Conservation (phyloP, 169 alveolate species). For the Eimeria falciformis region DNA sequence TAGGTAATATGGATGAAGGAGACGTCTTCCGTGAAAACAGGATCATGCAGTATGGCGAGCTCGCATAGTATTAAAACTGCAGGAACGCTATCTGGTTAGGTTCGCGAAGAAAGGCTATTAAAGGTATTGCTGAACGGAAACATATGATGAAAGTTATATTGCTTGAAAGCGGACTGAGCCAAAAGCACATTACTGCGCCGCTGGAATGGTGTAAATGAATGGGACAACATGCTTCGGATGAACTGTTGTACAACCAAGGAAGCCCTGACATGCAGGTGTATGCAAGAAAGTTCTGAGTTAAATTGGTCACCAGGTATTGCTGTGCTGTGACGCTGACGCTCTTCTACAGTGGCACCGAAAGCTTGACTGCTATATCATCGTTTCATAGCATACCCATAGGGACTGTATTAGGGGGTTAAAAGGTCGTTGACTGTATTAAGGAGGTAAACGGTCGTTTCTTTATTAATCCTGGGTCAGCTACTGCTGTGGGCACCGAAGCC, state of each 20-base stretch:
- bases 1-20: constrained; percentile 93
- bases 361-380: constrained; percentile 92
- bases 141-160: too few relatives aligned
- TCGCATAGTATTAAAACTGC: too few relatives aligned
- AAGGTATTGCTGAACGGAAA: too few relatives aligned
- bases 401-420: constrained; percentile 85
- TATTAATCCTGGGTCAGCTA: constrained; percentile 95
- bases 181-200: too few relatives aligned
- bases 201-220: too few relatives aligned
- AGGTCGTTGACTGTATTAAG: too few relatives aligned
- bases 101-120: too few relatives aligned
- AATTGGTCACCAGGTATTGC: constrained; percentile 95
- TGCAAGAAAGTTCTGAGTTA: constrained; percentile 93
- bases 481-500: constrained; percentile 82
- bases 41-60: constrained; percentile 85
- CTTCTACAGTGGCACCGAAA: constrained; percentile 89
- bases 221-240: too few relatives aligned
- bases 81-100: too few relatives aligned
- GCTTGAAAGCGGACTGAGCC: too few relatives aligned
- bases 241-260: too few relatives aligned
- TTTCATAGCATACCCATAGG: constrained; percentile 93
- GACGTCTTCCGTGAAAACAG: constrained; percentile 89
- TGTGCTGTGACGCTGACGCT: constrained; percentile 95
- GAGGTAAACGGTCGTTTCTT: constrained; percentile 91
- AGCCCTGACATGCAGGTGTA: neutral